Evolutionary conservation across 2,329 filamentous ascomycete genomes (phyloP), one percentile per base, ranked within the genome.

Genomic region (Ramularia endophylla): DNA sequence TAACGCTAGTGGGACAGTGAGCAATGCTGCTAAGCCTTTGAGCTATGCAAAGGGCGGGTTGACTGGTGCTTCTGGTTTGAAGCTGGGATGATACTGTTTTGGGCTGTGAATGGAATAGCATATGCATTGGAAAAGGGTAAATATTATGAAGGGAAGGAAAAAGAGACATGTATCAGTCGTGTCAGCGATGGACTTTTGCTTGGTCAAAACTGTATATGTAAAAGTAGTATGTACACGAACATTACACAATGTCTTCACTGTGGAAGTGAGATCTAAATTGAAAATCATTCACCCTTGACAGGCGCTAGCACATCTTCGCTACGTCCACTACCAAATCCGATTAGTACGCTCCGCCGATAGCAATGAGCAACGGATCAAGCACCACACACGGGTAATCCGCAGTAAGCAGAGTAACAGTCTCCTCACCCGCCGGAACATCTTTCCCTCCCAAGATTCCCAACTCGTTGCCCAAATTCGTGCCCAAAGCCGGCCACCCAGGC

Each of bases 1-100:
- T 27, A 48, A 44, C 18, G 46, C 42, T 9, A 40, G 36, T 15
- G 54, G 54, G 4, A 43, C 45, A 36, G 56, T 52, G 40, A 41
- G 33, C 33, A 41, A 40, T 16, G 36, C 43, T 18, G 22, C 22
- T 16, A 47, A 37, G 17, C 37, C 41, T 15, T 37, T 41, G 7
- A 41, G 41, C 4, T 47, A 47, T 32, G 37, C 38, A 7, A 61
- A 59, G 30, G 58, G 58, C 19, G 52, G 52, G 8, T 18, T 59
- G 13, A 48, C 52, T 12, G 56, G 56, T 9, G 46, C 41, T 2
- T 55, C 57, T 15, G 56, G 53, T 4, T 27, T 56, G 39, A 36
- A 29, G n/a, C 17, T 22, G 6, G 4, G 12, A 2, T 36, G 17
- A 22, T 18, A 11, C 22, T 6, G 11, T 11, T 25, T 25, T n/a